Evolutionary conservation across 768 basidiomycete species (phyloP).

Genomic region (Mycena sanguinolenta): DNA sequence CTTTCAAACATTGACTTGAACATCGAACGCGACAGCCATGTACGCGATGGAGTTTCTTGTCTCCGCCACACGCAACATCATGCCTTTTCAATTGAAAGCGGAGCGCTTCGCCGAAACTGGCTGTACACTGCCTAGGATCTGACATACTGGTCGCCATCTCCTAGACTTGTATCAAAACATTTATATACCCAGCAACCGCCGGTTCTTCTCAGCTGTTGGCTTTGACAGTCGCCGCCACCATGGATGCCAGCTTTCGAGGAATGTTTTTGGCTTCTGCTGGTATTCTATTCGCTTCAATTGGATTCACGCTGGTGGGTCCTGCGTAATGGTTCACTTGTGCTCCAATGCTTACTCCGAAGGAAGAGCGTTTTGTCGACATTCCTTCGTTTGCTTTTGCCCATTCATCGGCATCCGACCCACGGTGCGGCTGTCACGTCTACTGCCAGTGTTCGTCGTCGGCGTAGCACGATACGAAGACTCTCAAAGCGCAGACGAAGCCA

Average conservation of each 20-base stretch:
- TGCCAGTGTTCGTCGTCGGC: slow-evolving; percentile 20
- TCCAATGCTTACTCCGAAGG: slow-evolving; percentile 9
- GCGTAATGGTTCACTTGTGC: neutral
- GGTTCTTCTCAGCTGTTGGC: slow-evolving; percentile 20
- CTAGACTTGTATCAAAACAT: neutral
- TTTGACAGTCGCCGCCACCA: slow-evolving; percentile 38
- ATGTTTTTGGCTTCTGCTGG: slow-evolving; percentile 30
- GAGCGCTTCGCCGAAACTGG: too few species aligned
- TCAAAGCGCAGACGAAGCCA: slow-evolving; percentile 8
- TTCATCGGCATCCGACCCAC: slow-evolving; percentile 9
- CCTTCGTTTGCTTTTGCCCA: slow-evolving; percentile 26
- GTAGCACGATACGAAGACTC: neutral
- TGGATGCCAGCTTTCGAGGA: slow-evolving; percentile 35
- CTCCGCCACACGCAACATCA: too few species aligned
- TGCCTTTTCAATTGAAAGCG: too few species aligned
- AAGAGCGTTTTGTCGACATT: slow-evolving; percentile 37
- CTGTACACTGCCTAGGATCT: too few species aligned
- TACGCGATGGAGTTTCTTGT: neutral
- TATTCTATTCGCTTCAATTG: slow-evolving; percentile 32
- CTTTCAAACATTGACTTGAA: too few species aligned
- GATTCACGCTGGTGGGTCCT: slow-evolving; percentile 35
- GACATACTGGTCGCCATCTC: too few species aligned
- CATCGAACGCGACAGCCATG: too few species aligned
- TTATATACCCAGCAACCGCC: slow-evolving; percentile 3
- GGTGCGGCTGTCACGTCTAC: slow-evolving; percentile 23